Conservation (phyloP, 2,329 filamentous ascomycete genomes). For the Pyrenophora graminea region DNA sequence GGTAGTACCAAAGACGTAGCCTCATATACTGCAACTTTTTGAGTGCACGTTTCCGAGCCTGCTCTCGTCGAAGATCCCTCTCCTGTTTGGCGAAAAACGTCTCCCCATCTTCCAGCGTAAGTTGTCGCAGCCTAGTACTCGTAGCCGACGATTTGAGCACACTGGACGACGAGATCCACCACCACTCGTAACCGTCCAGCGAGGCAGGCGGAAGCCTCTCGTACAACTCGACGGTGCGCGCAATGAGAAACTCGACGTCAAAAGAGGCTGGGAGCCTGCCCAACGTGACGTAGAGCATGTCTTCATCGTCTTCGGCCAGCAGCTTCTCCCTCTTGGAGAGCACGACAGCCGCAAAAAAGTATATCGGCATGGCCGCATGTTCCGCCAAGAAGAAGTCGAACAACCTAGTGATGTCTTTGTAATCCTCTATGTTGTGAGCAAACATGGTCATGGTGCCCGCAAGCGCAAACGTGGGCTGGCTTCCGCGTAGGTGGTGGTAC, state of each 20-base stretch:
- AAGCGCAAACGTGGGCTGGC: constrained; percentile 88
- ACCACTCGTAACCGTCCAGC: constrained; percentile 69
- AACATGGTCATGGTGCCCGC: constrained; percentile 95
- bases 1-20: constrained; percentile 66
- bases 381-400: constrained; percentile 90
- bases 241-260: constrained; percentile 77
- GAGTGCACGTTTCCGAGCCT: constrained; percentile 51
- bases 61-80: constrained; percentile 69
- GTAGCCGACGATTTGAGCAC: constrained; percentile 81
- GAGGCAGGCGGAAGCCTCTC: constrained; percentile 70
- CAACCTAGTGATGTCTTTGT: constrained; percentile 82
- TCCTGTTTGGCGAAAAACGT: constrained; percentile 72
- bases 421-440: constrained; percentile 91
- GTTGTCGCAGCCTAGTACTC: constrained; percentile 53
- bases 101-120: constrained; percentile 69
- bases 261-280: constrained; percentile 83
- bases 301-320: constrained; percentile 73
- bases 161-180: constrained; percentile 71
- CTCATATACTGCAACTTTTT: constrained; percentile 42
- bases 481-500: constrained; percentile 73
- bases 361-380: constrained; percentile 86
- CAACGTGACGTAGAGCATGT: constrained; percentile 88
- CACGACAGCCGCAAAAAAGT: constrained; percentile 80
- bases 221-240: constrained; percentile 67
- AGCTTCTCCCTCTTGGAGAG: constrained; percentile 79